Conservation (phyloP, 2,329 filamentous ascomycete species). For the Clonostachys sp. region DNA sequence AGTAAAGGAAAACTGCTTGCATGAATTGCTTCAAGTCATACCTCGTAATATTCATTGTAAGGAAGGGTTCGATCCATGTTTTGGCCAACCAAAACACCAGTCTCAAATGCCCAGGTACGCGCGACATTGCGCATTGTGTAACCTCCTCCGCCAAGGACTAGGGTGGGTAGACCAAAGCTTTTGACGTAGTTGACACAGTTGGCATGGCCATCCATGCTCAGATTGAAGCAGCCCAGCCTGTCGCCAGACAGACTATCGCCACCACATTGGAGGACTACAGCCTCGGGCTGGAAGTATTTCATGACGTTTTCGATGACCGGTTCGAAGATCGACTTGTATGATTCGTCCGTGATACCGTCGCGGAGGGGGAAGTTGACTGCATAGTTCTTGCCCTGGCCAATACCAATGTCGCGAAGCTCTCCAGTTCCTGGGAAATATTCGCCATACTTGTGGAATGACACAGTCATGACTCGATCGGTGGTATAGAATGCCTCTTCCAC, state of each 20-base stretch:
- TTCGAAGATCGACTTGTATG: conserved; percentile 89
- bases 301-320: conserved; percentile 85
- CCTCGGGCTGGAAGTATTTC: conserved; percentile 81
- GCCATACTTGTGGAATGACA: conserved; percentile 95
- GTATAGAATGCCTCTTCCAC: conserved; percentile 93
- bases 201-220: conserved; percentile 94
- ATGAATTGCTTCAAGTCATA: conserved; percentile 30
- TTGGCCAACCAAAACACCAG: conserved; percentile 80
- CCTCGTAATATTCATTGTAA: conserved; percentile 93
- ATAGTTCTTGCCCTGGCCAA: conserved; percentile 85
- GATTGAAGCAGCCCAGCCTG: conserved; percentile 91
- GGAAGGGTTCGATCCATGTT: conserved; percentile 79
- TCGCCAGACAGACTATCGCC: conserved; percentile 94
- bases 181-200: conserved; percentile 93
- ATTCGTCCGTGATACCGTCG: conserved; percentile 84
- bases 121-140: conserved; percentile 98
- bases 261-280: conserved; percentile 93
- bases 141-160: conserved; percentile 92
- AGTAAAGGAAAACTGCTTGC: neutral
- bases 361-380: conserved; percentile 87
- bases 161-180: conserved; percentile 74
- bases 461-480: conserved; percentile 87
- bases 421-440: conserved; percentile 94
- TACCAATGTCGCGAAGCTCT: conserved; percentile 78
- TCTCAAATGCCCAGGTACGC: conserved; percentile 95